These are phyloP conservation scores for Boletus reticuloceps DNA, from an alignment of 768 basidiomycete species.

Conservation along the genomic window DNA sequence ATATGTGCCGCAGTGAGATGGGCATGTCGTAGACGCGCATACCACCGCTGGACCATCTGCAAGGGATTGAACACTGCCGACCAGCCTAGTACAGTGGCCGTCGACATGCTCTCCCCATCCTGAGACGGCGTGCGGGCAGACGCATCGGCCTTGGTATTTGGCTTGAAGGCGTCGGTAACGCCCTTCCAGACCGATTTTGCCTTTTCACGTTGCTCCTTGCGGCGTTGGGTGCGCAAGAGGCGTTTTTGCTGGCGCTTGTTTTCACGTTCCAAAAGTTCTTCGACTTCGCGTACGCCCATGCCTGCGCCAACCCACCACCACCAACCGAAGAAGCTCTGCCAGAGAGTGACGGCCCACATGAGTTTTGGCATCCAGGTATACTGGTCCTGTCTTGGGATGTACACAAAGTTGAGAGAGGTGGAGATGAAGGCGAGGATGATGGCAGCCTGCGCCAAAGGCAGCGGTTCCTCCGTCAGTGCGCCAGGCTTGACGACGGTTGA, in stretches of 20 bases:
- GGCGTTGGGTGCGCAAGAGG: conserved; percentile 43
- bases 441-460: conserved; percentile 84
- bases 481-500: conserved; percentile 93
- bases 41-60: conserved; percentile 50
- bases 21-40: conserved; percentile 59
- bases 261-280: conserved; percentile 53
- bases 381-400: conserved; percentile 79
- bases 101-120: conserved; percentile 8
- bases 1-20: conserved; percentile 68
- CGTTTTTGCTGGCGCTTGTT: conserved; percentile 55
- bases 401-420: conserved; percentile 84
- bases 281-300: conserved; percentile 71
- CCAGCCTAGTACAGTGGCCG: background rate
- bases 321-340: conserved; percentile 97
- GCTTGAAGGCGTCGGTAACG: conserved; percentile 50
- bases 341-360: conserved; percentile 88
- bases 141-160: background rate
- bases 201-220: conserved; percentile 48
- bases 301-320: conserved; percentile 99
- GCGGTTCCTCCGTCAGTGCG: conserved; percentile 95
- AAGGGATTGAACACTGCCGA: conserved; percentile 7
- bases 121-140: conserved; percentile 1
- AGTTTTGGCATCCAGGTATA: conserved; percentile 90
- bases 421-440: conserved; percentile 78
- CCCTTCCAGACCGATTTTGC: conserved; percentile 59